phyloP scores from a whole-genome alignment of 2,329 filamentous ascomycete species.

The Ampelomyces quisqualis region DNA sequence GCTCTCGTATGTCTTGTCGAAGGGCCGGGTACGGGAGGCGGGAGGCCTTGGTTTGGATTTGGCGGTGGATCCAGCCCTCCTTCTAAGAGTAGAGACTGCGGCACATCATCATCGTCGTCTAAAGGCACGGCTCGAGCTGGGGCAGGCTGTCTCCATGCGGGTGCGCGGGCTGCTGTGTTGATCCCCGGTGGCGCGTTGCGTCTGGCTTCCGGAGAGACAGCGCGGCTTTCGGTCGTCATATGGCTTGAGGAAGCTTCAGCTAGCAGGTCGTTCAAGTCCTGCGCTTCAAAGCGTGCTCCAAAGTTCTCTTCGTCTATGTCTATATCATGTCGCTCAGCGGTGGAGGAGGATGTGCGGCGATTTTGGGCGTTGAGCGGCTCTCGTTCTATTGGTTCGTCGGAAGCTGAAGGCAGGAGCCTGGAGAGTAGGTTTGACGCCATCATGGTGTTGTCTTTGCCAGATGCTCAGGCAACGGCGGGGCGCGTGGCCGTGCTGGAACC shows the following conservation, averaged over 20 bases:
- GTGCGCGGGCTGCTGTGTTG: conserved; percentile 33
- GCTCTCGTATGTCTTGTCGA: conserved; percentile 47
- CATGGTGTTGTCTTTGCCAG: conserved; percentile 32
- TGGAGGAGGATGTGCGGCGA: conserved; percentile 27
- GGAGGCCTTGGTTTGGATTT: conserved; percentile 30
- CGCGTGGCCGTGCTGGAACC: conserved; percentile 25
- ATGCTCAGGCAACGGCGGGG: conserved; percentile 31
- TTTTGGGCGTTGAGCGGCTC: conserved; percentile 26
- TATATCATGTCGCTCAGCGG: conserved; percentile 50
- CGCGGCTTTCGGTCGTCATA: conserved; percentile 47
- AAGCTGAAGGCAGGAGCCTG: conserved; percentile 52
- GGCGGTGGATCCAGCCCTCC: conserved; percentile 44
- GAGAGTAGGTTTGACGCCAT: conserved; percentile 58
- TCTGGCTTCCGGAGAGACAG: conserved; percentile 39
- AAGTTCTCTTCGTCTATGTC: conserved; percentile 54
- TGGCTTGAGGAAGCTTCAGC: conserved; percentile 54
- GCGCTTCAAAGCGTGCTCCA: conserved; percentile 55
- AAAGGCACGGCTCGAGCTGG: conserved; percentile 19
- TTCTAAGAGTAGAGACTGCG: conserved; percentile 63
- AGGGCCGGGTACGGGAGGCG: conserved; percentile 47
- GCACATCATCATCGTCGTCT: conserved; percentile 58
- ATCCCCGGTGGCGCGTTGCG: conserved; percentile 32
- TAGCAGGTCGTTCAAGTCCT: conserved; percentile 59
- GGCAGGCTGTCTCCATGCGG: conserved; percentile 41
- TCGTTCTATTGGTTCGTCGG: conserved; percentile 52